Conservation (phyloP, 2,329 filamentous ascomycete species). For the Dothideomycetes sp. region DNA sequence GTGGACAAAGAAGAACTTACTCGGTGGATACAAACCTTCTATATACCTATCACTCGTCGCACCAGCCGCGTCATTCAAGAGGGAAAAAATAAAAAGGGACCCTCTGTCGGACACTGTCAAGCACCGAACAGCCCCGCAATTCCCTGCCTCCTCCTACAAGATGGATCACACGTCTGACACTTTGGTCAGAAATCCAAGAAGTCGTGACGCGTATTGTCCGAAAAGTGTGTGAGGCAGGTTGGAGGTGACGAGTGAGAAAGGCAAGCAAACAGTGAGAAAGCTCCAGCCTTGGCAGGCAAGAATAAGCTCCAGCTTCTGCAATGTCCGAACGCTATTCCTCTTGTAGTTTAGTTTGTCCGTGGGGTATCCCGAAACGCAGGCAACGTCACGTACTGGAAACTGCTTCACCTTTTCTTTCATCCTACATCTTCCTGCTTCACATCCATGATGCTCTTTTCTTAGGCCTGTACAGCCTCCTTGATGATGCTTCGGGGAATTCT, state of each 20-base stretch:
- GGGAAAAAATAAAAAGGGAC: neutral
- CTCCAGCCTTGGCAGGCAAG: neutral
- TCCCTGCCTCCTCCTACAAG: neutral
- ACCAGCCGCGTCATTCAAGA: constrained; percentile 12
- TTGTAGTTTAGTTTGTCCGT: constrained; percentile 3
- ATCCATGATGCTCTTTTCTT: constrained; percentile 2
- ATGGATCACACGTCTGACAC: neutral
- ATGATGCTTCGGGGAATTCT: constrained; percentile 10
- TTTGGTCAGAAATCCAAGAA: neutral
- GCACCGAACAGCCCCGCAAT: too few species aligned
- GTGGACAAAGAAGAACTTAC: neutral
- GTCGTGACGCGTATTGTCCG: constrained; percentile 12
- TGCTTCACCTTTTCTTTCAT: neutral
- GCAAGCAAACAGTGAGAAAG: neutral
- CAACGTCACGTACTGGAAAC: too few species aligned
- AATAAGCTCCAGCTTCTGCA: constrained; percentile 8
- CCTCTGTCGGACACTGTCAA: neutral
- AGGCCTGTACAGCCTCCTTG: neutral
- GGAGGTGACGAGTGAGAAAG: constrained; percentile 4
- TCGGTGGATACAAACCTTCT: neutral
- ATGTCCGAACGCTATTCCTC: constrained; percentile 11
- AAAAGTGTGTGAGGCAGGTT: neutral
- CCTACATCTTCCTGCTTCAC: neutral
- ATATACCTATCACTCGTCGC: constrained; percentile 9
- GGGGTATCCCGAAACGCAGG: constrained; percentile 2